phyloP scores from a whole-genome alignment of 2,329 filamentous ascomycete genomes.

The Byssochlamys sp. region DNA sequence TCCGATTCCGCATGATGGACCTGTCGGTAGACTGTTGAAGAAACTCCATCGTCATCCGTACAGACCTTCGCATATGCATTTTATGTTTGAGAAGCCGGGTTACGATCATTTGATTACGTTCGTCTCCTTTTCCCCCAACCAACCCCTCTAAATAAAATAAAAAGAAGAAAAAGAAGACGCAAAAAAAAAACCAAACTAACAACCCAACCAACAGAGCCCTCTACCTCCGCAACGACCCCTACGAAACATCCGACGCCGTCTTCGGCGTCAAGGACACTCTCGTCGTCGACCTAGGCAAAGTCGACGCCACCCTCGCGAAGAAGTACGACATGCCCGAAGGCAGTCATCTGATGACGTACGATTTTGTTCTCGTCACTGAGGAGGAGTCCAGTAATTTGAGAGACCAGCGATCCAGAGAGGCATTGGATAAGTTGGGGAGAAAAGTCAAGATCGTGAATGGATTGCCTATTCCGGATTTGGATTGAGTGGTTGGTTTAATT shows the following conservation, averaged over 20 bases:
- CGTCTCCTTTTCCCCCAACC: conserved; percentile 26
- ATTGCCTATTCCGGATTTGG: conserved; percentile 62
- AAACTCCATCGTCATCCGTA: conserved; percentile 64
- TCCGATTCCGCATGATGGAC: conserved; percentile 74
- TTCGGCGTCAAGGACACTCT: conserved; percentile 79
- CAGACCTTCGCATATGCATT: conserved; percentile 71
- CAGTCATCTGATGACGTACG: conserved; percentile 55
- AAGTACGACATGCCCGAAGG: conserved; percentile 57
- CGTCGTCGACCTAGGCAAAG: conserved; percentile 50
- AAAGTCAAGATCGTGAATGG: conserved; percentile 67
- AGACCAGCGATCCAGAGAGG: conserved; percentile 57
- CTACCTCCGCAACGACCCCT: conserved; percentile 67
- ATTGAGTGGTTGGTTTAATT: conserved; percentile 25
- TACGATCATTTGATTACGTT: conserved; percentile 77
- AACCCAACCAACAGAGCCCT: conserved; percentile 47
- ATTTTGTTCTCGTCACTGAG: conserved; percentile 68
- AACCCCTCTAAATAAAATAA: background rate
- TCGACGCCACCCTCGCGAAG: conserved; percentile 45
- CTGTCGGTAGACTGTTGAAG: conserved; percentile 63
- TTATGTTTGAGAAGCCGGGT: conserved; percentile 74
- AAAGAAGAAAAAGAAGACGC: background rate
- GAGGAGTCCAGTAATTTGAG: conserved; percentile 58
- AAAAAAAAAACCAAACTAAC: background rate
- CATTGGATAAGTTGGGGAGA: conserved; percentile 56
- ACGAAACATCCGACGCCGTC: conserved; percentile 73